Conservation (phyloP, 2,329 filamentous ascomycete genomes). For the Bipolaris victoriae region DNA sequence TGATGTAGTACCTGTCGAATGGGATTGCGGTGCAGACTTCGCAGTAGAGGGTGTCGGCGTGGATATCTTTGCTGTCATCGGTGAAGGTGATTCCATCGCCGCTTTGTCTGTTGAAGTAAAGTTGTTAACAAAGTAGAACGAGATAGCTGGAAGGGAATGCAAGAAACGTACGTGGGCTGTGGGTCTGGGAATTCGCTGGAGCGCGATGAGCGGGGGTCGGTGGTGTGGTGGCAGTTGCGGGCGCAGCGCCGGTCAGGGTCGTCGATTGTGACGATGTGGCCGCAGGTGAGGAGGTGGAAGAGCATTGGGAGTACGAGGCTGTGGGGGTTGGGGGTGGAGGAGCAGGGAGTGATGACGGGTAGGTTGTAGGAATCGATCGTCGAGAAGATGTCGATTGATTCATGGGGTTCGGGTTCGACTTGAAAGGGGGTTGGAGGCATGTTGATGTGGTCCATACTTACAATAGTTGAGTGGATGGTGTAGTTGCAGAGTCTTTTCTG, state of each 20-base stretch:
- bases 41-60: conserved; percentile 21
- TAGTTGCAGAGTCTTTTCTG: neutral
- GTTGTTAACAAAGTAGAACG: neutral
- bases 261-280: conserved; percentile 24
- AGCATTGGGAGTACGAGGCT: neutral
- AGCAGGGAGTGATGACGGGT: conserved; percentile 9
- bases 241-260: conserved; percentile 17
- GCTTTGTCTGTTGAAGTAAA: neutral
- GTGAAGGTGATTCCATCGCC: no score
- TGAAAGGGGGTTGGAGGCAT: no score
- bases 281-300: conserved; percentile 28
- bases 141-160: no score
- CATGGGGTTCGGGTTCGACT: neutral
- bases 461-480: no score
- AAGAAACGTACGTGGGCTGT: neutral
- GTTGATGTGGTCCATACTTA: neutral
- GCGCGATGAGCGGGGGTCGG: neutral
- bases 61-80: neutral
- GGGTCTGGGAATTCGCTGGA: neutral
- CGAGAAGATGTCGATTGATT: neutral
- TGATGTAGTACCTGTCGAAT: conserved; percentile 12
- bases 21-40: conserved; percentile 25
- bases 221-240: conserved; percentile 21
- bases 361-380: neutral
- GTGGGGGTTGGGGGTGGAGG: neutral